Conservation (phyloP, 169 alveolate species). For the Plasmodium gaboni region DNA sequence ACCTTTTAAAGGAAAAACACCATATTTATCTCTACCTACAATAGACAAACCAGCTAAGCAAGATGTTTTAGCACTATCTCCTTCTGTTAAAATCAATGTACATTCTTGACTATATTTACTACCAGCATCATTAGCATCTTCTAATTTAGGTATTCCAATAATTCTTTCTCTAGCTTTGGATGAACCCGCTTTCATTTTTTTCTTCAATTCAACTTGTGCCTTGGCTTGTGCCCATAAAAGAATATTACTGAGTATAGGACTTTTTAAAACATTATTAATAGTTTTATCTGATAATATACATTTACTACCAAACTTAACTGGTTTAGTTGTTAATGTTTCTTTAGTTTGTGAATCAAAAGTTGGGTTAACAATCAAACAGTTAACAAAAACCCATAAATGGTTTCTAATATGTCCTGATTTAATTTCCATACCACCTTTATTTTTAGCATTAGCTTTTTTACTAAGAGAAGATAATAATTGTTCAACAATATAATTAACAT, state of each 20-base stretch:
- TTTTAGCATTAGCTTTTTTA: constrained; percentile 94
- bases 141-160: constrained; percentile 97
- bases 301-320: constrained; percentile 92
- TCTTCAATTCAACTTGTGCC: constrained; percentile 93
- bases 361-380: constrained; percentile 98
- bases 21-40: constrained; percentile 98
- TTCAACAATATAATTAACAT: constrained; percentile 97
- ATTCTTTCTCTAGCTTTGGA: constrained; percentile 84
- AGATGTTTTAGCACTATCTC: constrained; percentile 99
- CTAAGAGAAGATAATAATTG: constrained; percentile 94
- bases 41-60: constrained; percentile 99
- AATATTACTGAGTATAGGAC: constrained; percentile 92
- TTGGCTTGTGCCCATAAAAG: constrained; percentile 95
- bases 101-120: constrained; percentile 94
- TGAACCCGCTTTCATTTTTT: constrained; percentile 89
- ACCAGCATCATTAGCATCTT: constrained; percentile 99
- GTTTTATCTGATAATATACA: constrained; percentile 93
- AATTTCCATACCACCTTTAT: constrained; percentile 95
- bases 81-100: constrained; percentile 99
- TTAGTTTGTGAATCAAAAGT: constrained; percentile 99
- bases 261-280: constrained; percentile 90
- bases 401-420: constrained; percentile 94
- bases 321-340: constrained; percentile 96
- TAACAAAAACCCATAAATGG: constrained; percentile 97
- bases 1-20: constrained; percentile 99